These are phyloP conservation scores for Davidsoniella virescens DNA, from an alignment of 2,329 filamentous ascomycete species.

Conservation along the genomic window DNA sequence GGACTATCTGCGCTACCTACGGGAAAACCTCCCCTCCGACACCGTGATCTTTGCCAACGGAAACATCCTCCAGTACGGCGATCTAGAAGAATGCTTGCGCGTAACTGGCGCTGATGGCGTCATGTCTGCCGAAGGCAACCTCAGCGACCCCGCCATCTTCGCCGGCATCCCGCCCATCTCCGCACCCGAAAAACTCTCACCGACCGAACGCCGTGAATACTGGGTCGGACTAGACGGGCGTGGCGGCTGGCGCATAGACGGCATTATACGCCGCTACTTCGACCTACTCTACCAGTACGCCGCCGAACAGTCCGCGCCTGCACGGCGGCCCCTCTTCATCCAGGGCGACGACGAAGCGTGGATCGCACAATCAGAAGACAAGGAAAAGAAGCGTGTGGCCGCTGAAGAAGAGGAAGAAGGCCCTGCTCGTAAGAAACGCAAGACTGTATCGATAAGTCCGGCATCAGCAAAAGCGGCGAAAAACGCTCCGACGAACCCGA, in stretches of 20 bases:
- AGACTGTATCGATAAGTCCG: constrained; percentile 14
- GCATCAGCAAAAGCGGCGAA: constrained; percentile 13
- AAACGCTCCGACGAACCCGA: constrained; percentile 24
- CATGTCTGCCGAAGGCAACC: constrained; percentile 91
- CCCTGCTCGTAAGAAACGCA: constrained; percentile 37
- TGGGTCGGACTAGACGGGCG: constrained; percentile 67
- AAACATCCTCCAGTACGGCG: constrained; percentile 68
- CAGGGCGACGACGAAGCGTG: constrained; percentile 37
- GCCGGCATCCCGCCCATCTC: constrained; percentile 1
- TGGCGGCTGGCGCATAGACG: constrained; percentile 79
- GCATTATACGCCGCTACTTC: constrained; percentile 71
- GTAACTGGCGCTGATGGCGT: constrained; percentile 80
- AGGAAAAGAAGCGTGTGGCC: constrained; percentile 17
- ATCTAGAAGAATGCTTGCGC: constrained; percentile 61
- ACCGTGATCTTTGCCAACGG: constrained; percentile 96
- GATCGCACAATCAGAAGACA: constrained; percentile 22
- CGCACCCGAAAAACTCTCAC: constrained; percentile 33
- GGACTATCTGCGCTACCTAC: constrained; percentile 64
- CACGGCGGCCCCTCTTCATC: constrained; percentile 56
- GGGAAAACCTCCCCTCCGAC: constrained; percentile 67
- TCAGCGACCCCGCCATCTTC: constrained; percentile 84
- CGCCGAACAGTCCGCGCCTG: constrained; percentile 47
- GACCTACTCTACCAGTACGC: constrained; percentile 76
- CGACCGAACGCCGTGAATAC: constrained; percentile 56
- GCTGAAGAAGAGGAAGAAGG: constrained; percentile 17